phyloP scores from a whole-genome alignment of 2,329 filamentous ascomycete species.

The Pyricularia pennisetigena region DNA sequence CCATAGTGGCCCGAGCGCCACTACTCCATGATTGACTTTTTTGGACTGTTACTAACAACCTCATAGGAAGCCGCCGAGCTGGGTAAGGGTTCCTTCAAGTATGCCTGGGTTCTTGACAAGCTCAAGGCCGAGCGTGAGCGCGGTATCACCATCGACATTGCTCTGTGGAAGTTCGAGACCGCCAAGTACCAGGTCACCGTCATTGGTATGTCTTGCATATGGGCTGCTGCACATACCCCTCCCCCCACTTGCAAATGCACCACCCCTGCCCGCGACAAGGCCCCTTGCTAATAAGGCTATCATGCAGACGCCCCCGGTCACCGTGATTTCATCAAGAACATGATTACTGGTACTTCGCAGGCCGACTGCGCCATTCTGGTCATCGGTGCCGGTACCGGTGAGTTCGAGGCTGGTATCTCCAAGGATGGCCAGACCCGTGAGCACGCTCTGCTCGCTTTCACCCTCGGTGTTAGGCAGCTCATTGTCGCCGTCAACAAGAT shows the following conservation, averaged over 20 bases:
- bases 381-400: constrained; percentile 99
- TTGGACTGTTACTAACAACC: constrained; percentile 12
- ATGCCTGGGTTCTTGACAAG: constrained; percentile 99
- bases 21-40: background rate
- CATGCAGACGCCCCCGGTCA: constrained; percentile 84
- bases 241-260: constrained; percentile 1
- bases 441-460: constrained; percentile 99
- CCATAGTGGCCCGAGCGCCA: constrained; percentile 7
- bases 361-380: constrained; percentile 99
- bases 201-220: constrained; percentile 59
- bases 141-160: constrained; percentile 99
- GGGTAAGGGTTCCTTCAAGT: constrained; percentile 99
- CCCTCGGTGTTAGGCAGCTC: constrained; percentile 99
- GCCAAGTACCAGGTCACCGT: constrained; percentile 96
- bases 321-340: constrained; percentile 99
- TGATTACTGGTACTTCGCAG: constrained; percentile 99
- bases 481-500: constrained; percentile 99
- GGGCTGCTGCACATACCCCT: constrained; percentile 3
- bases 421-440: constrained; percentile 99
- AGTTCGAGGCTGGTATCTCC: constrained; percentile 99
- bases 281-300: background rate
- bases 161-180: constrained; percentile 99
- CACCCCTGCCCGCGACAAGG: background rate
- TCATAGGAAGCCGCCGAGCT: constrained; percentile 92
- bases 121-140: constrained; percentile 99